Conservation (phyloP, 805 yeast genomes). For the Candida piceae region DNA sequence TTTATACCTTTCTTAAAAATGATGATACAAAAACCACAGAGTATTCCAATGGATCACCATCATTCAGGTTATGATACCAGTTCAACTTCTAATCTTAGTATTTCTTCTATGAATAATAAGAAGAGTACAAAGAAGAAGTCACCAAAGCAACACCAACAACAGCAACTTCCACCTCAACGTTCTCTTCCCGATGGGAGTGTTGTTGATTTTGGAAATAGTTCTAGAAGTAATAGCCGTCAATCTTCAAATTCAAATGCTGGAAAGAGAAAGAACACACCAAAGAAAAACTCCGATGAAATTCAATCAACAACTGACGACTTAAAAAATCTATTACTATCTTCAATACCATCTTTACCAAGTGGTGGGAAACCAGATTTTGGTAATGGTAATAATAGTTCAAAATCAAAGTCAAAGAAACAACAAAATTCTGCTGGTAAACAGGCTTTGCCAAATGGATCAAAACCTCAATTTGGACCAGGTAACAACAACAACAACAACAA, state of each 20-base stretch:
- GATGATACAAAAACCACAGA: conserved; percentile 21
- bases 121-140: conserved; percentile 30
- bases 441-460: conserved; percentile 11
- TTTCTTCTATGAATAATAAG: conserved; percentile 3
- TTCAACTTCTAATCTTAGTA: conserved; percentile 1
- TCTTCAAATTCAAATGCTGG: no score
- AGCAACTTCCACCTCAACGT: conserved; percentile 26
- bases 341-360: conserved; percentile 16
- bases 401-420: neutral
- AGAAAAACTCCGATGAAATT: conserved; percentile 18
- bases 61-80: no score
- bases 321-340: conserved; percentile 16
- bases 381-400: conserved; percentile 2
- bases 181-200: conserved; percentile 27
- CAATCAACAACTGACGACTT: conserved; percentile 18
- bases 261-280: conserved; percentile 13
- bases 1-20: conserved; percentile 6
- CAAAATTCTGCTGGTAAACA: neutral
- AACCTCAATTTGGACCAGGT: conserved; percentile 14
- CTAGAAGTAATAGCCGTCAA: conserved; percentile 9
- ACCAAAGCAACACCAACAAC: conserved; percentile 17
- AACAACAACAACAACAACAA: no score
- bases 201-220: conserved; percentile 23
- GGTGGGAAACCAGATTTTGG: conserved; percentile 17
- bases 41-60: conserved; percentile 17